A percentile compares a stretch with the other conserved stretches of the same genome.
Conservation (phyloP, 2,329 filamentous ascomycete genomes). For the Phaeosphaeria sp. region DNA sequence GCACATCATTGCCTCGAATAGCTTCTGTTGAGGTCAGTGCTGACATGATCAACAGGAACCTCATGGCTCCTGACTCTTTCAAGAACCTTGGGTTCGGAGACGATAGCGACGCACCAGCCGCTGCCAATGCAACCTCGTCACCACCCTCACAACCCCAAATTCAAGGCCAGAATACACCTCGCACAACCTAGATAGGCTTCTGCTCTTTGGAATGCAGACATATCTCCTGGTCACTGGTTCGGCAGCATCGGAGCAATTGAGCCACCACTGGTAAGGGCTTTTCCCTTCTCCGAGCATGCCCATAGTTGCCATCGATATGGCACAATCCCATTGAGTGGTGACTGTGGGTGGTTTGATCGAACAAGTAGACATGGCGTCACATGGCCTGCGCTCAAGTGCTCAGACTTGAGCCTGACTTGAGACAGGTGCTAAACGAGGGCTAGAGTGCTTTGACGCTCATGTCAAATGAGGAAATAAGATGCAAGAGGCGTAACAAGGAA, state of each 20-base stretch:
- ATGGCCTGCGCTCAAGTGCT: constrained; percentile 19
- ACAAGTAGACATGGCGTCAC: constrained; percentile 35
- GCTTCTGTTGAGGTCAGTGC: constrained; percentile 12
- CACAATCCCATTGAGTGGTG: constrained; percentile 2
- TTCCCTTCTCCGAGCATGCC: constrained; percentile 9
- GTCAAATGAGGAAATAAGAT: constrained; percentile 1
- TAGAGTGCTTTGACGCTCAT: constrained; percentile 10
- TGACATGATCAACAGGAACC: constrained; percentile 63
- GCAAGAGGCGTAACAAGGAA: constrained; percentile 9
- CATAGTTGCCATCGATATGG: constrained; percentile 13
- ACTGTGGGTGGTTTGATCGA: constrained; percentile 8
- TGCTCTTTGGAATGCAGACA: constrained; percentile 28
- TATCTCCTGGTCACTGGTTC: constrained; percentile 27
- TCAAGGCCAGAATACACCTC: constrained; percentile 31
- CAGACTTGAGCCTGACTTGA: neutral
- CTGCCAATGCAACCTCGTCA: constrained; percentile 36
- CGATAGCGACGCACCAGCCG: constrained; percentile 44
- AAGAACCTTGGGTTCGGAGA: constrained; percentile 85
- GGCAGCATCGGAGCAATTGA: constrained; percentile 40
- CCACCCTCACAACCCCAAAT: constrained; percentile 30
- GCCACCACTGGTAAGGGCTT: constrained; percentile 8
- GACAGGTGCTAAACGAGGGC: constrained; percentile 12
- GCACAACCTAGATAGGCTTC: constrained; percentile 25
- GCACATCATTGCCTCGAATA: constrained; percentile 15
- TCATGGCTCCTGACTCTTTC: constrained; percentile 96